A percentile compares a stretch with the other conserved stretches of the same genome.
phyloP scores from a whole-genome alignment of 257 asterid species.

The Solanum tarapatanum region DNA sequence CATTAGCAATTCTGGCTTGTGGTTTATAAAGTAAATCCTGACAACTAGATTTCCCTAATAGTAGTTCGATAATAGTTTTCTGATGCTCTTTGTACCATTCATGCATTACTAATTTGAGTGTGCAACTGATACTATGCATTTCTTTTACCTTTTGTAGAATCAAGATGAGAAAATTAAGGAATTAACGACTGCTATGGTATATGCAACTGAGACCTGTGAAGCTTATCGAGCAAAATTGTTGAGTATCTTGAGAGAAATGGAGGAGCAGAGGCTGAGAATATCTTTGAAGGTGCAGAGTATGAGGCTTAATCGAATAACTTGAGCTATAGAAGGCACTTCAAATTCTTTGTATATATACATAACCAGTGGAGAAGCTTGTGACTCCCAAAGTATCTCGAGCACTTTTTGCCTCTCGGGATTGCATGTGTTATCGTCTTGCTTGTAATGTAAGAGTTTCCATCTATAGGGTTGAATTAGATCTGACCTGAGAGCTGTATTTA shows the following conservation, averaged over 20 bases:
- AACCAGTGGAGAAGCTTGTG: background rate
- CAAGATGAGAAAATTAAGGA: background rate
- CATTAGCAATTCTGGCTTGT: background rate
- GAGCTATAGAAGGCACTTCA: background rate
- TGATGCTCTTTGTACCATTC: background rate
- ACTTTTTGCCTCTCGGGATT: background rate
- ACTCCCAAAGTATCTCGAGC: background rate
- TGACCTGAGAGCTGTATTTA: background rate
- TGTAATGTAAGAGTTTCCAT: background rate
- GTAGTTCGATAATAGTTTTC: background rate
- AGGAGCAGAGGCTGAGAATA: constrained; percentile 3
- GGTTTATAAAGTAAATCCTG: background rate
- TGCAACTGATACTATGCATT: background rate
- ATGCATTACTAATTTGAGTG: background rate
- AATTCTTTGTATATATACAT: background rate
- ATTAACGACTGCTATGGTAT: background rate
- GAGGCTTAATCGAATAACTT: background rate
- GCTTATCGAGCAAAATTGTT: background rate
- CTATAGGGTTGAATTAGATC: background rate
- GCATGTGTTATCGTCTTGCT: background rate
- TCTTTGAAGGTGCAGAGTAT: background rate
- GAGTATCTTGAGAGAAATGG: background rate
- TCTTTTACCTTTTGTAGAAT: background rate
- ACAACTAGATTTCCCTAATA: background rate
- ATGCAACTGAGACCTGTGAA: background rate